These are phyloP conservation scores for Trametes sp. DNA, from an alignment of 1,284 basidiomycete genomes.

Conservation along the genomic window DNA sequence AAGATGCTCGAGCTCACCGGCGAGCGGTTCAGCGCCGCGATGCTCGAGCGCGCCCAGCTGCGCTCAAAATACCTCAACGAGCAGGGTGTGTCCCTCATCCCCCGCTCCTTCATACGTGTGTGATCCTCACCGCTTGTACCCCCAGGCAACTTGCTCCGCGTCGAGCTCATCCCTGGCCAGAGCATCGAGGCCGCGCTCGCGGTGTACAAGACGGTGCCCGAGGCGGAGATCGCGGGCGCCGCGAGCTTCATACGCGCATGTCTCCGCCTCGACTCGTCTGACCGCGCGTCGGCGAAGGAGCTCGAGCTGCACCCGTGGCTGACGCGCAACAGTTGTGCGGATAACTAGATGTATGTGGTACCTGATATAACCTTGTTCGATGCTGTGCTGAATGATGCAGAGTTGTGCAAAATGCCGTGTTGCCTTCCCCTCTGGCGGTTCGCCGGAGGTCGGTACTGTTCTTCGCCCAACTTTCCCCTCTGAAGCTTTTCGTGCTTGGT, in stretches of 20 bases:
- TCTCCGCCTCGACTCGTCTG: constrained; percentile 20
- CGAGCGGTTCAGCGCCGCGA: constrained; percentile 19
- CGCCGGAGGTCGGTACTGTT: no score
- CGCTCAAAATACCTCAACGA: constrained; percentile 27
- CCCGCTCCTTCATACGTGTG: not conserved
- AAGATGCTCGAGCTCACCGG: constrained; percentile 34
- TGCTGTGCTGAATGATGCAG: no score
- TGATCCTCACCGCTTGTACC: not conserved
- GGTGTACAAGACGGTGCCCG: constrained; percentile 24
- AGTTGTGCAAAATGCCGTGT: no score
- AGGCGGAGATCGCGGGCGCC: constrained; percentile 18
- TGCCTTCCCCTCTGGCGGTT: no score
- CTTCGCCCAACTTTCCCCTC: no score
- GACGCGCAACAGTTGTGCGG: not conserved
- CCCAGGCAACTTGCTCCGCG: constrained; percentile 21
- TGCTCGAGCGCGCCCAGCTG: constrained; percentile 19
- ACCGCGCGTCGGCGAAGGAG: constrained; percentile 27
- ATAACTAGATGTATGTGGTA: no score
- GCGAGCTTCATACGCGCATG: constrained; percentile 31
- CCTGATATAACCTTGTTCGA: no score
- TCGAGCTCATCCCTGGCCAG: constrained; percentile 15
- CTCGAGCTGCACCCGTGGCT: constrained; percentile 10
- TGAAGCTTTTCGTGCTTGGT: no score
- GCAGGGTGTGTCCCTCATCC: constrained; percentile 16
- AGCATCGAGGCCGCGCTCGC: constrained; percentile 21